These are phyloP conservation scores for Pelargonium australe DNA, from an alignment of 441 rosid species.

Conservation along the genomic window DNA sequence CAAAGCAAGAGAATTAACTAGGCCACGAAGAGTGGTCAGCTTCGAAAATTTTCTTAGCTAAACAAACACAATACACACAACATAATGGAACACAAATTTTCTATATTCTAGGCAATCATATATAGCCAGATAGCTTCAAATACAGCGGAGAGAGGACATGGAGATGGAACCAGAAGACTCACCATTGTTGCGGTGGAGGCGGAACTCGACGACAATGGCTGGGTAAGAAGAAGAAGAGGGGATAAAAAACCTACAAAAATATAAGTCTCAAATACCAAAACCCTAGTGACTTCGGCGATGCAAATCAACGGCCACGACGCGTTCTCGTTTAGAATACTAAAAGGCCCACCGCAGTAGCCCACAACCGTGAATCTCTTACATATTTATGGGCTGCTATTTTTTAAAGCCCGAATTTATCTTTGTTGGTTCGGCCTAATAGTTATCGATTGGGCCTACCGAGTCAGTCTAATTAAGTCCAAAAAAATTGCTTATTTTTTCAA, in stretches of 20 bases:
- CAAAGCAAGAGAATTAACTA: background rate
- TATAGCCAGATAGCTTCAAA: background rate
- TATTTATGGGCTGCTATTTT: too few relatives aligned
- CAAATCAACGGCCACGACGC: background rate
- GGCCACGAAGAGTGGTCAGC: background rate
- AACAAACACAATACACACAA: too few relatives aligned
- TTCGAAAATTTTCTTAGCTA: background rate
- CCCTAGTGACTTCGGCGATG: slow-evolving; percentile 1
- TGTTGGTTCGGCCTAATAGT: too few relatives aligned
- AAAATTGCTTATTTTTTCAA: too few relatives aligned
- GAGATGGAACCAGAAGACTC: background rate
- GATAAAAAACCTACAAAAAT: background rate
- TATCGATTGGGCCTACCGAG: too few relatives aligned
- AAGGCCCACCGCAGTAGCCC: background rate
- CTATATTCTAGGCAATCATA: background rate
- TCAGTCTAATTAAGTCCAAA: too few relatives aligned
- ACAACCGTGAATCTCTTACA: too few relatives aligned
- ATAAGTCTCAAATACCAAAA: background rate
- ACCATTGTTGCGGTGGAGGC: slow-evolving; percentile 4
- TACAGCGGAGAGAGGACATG: background rate
- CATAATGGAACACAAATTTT: too few relatives aligned
- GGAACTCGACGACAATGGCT: slow-evolving; percentile 1
- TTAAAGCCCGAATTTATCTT: too few relatives aligned
- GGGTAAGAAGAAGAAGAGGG: background rate
- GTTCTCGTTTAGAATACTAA: background rate